Base-by-base conservation (phyloP, 2,329 filamentous ascomycete genomes). In the Rasamsonia emersonii region DNA sequence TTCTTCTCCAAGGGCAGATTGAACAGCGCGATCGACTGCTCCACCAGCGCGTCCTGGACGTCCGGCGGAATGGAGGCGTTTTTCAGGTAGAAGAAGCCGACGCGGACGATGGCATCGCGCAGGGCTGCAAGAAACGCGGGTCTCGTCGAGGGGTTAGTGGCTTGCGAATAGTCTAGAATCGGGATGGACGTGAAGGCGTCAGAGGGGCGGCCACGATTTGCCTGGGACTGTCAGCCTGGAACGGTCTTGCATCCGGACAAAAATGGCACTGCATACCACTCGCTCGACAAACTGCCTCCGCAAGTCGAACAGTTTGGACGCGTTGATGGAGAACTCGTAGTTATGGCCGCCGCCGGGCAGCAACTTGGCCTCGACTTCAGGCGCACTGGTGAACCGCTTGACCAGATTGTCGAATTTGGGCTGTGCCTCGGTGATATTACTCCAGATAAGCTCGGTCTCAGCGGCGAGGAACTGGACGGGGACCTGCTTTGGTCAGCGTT, bases 1-100 rank as follows among this genome's bases (percentile, higher is more conserved):
- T 68, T 70, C 39, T 63, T 64, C 34, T 65, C 56, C 4, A 59
- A 46, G 0, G 63, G 55, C 2, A 67, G 43, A 2, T 56, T 45
- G 33, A 70, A 70, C 33, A 70, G 62, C 2, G 51, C 45, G 17
- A 59, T 54, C 1, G 58, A 57, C 34, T 64, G 60, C 24, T 49
- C 17, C 15, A 63, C 56, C 1, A 62, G 54, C 0, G 36, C 38
- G 13, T 51, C 42, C 11, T 45, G 46, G 2, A 45, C 35, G 5
- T 38, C 15, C 2, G 32, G 23, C 2, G 49, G 38, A 20, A 57
- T 38, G 3, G 51, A 47, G 2, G 49, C 43, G 28, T 56, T 51
- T 25, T 41, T 37, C 18, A 58, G 44, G 33, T 57, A 58, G 32
- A 58, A 54, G 41, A 58, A 58, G 5, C 54, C 54, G 20, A 58